Base-by-base conservation (phyloP, 2,329 filamentous ascomycete genomes). In the Proliferodiscus dingleyae region DNA sequence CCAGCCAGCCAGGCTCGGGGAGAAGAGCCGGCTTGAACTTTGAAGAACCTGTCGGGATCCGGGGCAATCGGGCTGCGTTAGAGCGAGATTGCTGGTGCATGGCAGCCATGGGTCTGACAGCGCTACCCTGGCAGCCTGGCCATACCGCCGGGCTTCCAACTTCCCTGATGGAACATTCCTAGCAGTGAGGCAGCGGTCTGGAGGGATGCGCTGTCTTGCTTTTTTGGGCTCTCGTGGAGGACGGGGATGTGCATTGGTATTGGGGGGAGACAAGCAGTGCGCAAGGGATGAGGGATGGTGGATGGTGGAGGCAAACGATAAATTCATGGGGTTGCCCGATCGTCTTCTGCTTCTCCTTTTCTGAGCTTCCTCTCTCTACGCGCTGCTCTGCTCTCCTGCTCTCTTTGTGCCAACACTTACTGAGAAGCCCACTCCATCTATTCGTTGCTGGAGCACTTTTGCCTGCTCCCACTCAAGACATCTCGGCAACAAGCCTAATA, bases 181-280 rank as follows among this genome's bases (percentile, higher is more conserved):
- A 37, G 28, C 19, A 40, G 26, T 18, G 41, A 45, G 49, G 49
- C 46, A 48, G 47, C 48, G 46, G 43, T 21, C 47, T 49, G 52
- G 51, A 50, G 53, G 53, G 49, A 56, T 55, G 53, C 47, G 45
- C 28, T 57, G 53, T 55, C 53, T 54, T 51, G 46, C 42, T 51
- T 43, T 45, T 41, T 41, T 43, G 52, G 21, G 33, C 15, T 15
- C 13, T 19, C 21, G 15, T 37, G 28, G 40, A 22, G 30, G 38
- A 29, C 28, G 24, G 43, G 43, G 37, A 45, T 34, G 34, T 37
- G 24, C 24, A 26, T 26, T 6, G 40, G 43, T 39, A 23, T 37
- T 41, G 30, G 33, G 43, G 29, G 33, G 43, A 21, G 22, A 23
- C 21, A 22, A 30, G 19, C n/a, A n/a, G 26, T 13, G 6, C 15